Evolutionary conservation across 2,329 filamentous ascomycete genomes (phyloP).

Genomic region (Aspergillus brunneoviolaceus): DNA sequence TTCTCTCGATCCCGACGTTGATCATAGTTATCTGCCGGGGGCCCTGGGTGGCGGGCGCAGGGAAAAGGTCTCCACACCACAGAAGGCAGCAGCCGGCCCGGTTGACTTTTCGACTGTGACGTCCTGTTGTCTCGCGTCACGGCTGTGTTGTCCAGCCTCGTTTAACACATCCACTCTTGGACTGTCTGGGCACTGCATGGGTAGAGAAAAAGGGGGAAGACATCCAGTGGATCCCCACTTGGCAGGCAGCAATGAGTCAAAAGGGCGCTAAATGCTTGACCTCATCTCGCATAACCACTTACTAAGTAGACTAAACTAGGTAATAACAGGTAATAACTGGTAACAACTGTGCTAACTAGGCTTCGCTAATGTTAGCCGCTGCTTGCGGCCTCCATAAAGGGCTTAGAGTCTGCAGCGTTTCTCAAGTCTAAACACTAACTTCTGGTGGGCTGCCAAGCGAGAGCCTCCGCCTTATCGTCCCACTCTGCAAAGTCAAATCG

Average conservation of each 20-base stretch:
- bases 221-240: not conserved
- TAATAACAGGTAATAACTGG: too few relatives aligned
- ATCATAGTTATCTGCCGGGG: not conserved
- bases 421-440: not conserved
- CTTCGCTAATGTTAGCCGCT: not conserved
- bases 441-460: not conserved
- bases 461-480: not conserved
- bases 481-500: not conserved
- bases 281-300: not conserved
- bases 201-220: not conserved
- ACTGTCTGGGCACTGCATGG: not conserved
- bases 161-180: not conserved
- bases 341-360: not conserved
- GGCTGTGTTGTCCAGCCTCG: not conserved
- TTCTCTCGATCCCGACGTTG: not conserved
- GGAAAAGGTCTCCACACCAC: not conserved
- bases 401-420: not conserved
- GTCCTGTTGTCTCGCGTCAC: not conserved
- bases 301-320: too few relatives aligned
- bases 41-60: not conserved
- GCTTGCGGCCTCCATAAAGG: not conserved
- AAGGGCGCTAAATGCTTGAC: not conserved
- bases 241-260: not conserved
- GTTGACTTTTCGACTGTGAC: not conserved
- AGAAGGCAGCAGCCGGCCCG: not conserved